phyloP scores from a whole-genome alignment of 768 basidiomycete genomes.

The Sarcodon sp. region DNA sequence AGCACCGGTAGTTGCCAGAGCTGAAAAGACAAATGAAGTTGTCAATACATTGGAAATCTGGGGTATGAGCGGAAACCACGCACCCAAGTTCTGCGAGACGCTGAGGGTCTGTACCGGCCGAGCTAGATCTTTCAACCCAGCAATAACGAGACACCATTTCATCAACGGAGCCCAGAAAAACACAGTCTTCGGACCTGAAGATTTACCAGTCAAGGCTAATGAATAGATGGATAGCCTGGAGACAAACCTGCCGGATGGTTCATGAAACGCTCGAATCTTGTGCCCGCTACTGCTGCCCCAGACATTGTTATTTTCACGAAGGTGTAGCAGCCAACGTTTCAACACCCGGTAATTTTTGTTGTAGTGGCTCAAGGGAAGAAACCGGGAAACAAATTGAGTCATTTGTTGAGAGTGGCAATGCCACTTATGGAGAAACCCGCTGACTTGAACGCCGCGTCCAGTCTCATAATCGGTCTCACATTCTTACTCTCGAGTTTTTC shows the following conservation, averaged over 20 bases:
- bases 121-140: conserved; percentile 71
- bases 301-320: conserved; percentile 15
- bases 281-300: conserved; percentile 61
- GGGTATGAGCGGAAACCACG: background rate
- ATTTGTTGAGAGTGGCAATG: no score
- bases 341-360: no score
- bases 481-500: no score
- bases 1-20: conserved; percentile 85
- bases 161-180: conserved; percentile 98
- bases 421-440: no score
- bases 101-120: conserved; percentile 93
- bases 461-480: no score
- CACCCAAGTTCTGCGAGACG: conserved; percentile 80
- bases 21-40: conserved; percentile 24
- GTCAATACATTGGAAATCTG: background rate
- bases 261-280: conserved; percentile 74
- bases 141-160: conserved; percentile 85
- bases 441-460: no score
- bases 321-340: background rate
- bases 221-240: background rate
- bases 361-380: no score
- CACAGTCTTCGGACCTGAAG: conserved; percentile 75
- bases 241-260: conserved; percentile 86
- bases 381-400: no score
- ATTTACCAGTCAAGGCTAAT: background rate